phyloP scores from a whole-genome alignment of 2,329 filamentous ascomycete genomes.

The Anthostomella pinea region DNA sequence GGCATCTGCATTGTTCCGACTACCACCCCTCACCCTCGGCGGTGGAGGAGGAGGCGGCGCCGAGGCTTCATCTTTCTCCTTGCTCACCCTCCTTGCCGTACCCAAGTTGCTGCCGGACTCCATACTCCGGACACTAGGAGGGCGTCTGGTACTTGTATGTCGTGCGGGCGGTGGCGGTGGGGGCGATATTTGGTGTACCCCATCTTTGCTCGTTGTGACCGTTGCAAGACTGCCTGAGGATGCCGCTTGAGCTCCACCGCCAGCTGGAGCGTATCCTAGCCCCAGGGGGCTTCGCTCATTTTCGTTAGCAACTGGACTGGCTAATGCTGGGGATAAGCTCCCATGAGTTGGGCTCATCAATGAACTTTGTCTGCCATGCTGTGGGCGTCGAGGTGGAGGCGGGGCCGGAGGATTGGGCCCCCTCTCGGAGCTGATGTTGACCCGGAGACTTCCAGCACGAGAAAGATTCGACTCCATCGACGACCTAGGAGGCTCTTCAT shows the following conservation, averaged over 20 bases:
- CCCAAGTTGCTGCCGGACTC: slow-evolving; percentile 33
- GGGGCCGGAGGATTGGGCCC: slow-evolving; percentile 43
- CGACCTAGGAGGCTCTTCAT: slow-evolving; percentile 43
- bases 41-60: slow-evolving; percentile 51
- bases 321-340: slow-evolving; percentile 15
- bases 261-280: slow-evolving; percentile 8
- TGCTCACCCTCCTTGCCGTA: slow-evolving; percentile 32
- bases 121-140: slow-evolving; percentile 41
- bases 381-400: slow-evolving; percentile 53
- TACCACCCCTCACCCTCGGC: slow-evolving; percentile 45
- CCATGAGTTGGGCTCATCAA: slow-evolving; percentile 30
- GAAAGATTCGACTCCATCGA: slow-evolving; percentile 50
- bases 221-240: slow-evolving; percentile 10
- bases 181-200: slow-evolving; percentile 32
- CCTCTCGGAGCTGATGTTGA: slow-evolving; percentile 32
- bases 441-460: slow-evolving; percentile 44
- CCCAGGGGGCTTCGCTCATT: slow-evolving; percentile 17
- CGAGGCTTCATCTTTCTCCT: slow-evolving; percentile 29
- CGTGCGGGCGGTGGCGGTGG: slow-evolving; percentile 47
- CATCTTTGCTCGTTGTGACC: slow-evolving; percentile 21
- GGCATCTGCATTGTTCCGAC: slow-evolving; percentile 42
- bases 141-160: slow-evolving; percentile 42
- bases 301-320: slow-evolving; percentile 18
- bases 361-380: slow-evolving; percentile 33
- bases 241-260: slow-evolving; percentile 9